Evolutionary conservation across 495 filamentous ascomycete species (phyloP), one percentile per base, ranked within the genome.

Genomic region (Penicillium lagena): DNA sequence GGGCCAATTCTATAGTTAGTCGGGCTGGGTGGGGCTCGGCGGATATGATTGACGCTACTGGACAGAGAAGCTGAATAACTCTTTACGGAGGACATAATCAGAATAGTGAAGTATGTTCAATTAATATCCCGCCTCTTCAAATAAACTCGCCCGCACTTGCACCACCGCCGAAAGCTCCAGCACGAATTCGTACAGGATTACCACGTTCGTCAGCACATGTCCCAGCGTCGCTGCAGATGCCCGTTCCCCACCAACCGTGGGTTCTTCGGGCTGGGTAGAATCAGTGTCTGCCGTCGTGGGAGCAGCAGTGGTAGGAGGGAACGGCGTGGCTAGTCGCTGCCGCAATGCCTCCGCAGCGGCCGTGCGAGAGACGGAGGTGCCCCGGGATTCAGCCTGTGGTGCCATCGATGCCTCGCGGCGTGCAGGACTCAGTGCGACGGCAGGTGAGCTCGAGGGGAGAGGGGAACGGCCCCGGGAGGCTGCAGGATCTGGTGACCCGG

Each of bases 131-230:
- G 95, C 85, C 63, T 98, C 93, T 34, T 80, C 82, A 68, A 96
- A 95, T 33, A 97, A 55, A 39, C 83, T 86, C 2, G 89, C 87
- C 41, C 93, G 73, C 9, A 90, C 84, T 55, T 97, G 89, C 41
- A 95, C 77, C 55, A 95, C 64, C 8, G 90, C 91, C 3, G 89
- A 83, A 31, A 97, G 60, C 66, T 98, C 93, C 35, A 97, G 69
- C 7, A 96, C 64, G 60, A 98, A 98, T 50, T 94, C 87, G 60
- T 83, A 72, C 29, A 75, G 46, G 12, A 77, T 70, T 13, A 77
- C 64, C 32, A 72, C 67, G 51, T 80, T 76, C 7, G 93, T 96
- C 42, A 98, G 68, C 2, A 97, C 76, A 61, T 97, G 89, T 40
- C 86, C 87, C 6, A 98, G 75, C 12, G 82, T 90, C 10, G 84